Conservation (phyloP, 1,139 yeast genomes). For the Hyphopichia pseudoburtonii region DNA sequence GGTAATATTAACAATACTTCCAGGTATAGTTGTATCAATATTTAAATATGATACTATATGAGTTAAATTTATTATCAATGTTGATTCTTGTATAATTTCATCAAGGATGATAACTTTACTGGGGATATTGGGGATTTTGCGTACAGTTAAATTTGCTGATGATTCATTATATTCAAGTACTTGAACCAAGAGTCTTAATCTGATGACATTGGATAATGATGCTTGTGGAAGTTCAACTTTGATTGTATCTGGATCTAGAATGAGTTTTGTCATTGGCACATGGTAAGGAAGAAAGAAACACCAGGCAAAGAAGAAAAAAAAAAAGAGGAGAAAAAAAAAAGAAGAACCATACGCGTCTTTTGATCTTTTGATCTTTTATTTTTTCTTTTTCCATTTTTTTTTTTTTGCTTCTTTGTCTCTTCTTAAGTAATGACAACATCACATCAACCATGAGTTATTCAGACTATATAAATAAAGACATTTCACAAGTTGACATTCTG, state of each 20-base stretch:
- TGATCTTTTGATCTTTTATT: background rate
- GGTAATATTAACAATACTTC: constrained; percentile 6
- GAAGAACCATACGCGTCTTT: background rate
- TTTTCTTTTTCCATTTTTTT: background rate
- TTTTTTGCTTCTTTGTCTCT: background rate
- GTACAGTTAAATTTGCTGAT: constrained; percentile 10
- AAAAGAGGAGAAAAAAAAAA: background rate
- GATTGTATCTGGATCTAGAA: constrained; percentile 27
- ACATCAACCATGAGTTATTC: background rate
- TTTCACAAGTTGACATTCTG: background rate
- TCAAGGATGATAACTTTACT: background rate
- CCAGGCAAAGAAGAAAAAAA: no score
- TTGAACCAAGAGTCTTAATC: constrained; percentile 34
- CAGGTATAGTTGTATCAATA: constrained; percentile 4
- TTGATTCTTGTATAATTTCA: constrained; percentile 1
- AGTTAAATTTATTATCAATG: background rate
- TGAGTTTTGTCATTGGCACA: constrained; percentile 25
- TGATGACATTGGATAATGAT: constrained; percentile 15
- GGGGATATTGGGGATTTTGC: constrained; percentile 13
- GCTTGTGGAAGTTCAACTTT: constrained; percentile 22
- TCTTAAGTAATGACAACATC: background rate
- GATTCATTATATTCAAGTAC: constrained; percentile 18
- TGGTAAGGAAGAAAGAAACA: background rate
- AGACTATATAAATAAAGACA: background rate
- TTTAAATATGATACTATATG: background rate